These are phyloP conservation scores for Calonectria leucothoes DNA, from an alignment of 2,329 filamentous ascomycete species.

Conservation along the genomic window DNA sequence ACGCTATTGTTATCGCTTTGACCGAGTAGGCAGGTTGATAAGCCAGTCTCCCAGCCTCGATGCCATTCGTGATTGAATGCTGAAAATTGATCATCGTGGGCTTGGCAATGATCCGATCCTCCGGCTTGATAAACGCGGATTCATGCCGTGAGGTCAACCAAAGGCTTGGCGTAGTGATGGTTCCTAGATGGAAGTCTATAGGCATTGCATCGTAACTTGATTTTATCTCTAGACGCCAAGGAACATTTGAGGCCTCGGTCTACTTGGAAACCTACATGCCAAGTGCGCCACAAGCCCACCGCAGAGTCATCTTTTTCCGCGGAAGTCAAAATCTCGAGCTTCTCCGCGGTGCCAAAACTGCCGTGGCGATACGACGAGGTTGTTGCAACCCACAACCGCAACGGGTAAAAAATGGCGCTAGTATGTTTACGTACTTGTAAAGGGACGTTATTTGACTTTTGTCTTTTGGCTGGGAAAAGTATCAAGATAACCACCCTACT, in stretches of 20 bases:
- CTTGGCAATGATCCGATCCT: background rate
- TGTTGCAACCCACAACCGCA: background rate
- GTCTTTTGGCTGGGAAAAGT: too few species aligned
- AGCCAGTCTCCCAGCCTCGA: background rate
- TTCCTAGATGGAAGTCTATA: background rate
- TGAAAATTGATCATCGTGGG: background rate
- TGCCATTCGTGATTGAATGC: too few species aligned
- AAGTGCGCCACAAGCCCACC: background rate
- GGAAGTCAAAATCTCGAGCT: background rate
- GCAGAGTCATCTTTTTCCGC: background rate
- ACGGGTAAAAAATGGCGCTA: background rate
- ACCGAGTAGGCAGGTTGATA: conserved; percentile 2
- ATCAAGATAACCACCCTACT: too few species aligned
- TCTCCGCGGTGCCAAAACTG: background rate
- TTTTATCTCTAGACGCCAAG: background rate
- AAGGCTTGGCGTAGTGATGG: background rate
- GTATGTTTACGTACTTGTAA: too few species aligned
- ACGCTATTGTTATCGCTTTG: background rate
- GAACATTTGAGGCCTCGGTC: background rate
- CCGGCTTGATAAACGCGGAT: background rate
- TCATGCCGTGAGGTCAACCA: too few species aligned
- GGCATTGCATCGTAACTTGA: too few species aligned
- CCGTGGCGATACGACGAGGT: background rate
- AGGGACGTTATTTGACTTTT: too few species aligned
- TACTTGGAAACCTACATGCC: too few species aligned